Conservation (phyloP, 1,284 basidiomycete genomes). For the Ceratobasidium sp. region DNA sequence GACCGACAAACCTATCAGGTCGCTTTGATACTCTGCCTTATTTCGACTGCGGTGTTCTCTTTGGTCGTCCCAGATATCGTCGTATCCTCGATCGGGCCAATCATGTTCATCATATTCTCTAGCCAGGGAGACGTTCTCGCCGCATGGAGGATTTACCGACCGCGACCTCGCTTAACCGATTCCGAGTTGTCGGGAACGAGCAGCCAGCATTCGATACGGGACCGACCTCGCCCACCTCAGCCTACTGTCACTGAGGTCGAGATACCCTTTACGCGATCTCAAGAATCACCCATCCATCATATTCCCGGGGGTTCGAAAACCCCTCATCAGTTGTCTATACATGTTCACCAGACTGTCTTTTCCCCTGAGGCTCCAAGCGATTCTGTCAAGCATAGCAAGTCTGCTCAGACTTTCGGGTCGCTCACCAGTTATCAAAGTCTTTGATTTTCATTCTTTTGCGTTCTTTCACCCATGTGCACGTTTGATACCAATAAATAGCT, state of each 20-base stretch:
- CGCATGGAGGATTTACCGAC: slow-evolving; percentile 10
- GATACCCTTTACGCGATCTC: not conserved
- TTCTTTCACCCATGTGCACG: not conserved
- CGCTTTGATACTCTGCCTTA: slow-evolving; percentile 17
- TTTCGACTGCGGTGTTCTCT: slow-evolving; percentile 11
- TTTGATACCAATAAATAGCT: not conserved
- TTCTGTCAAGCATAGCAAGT: not conserved
- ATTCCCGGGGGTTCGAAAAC: not conserved
- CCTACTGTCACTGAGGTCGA: not conserved
- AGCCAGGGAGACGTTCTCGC: slow-evolving; percentile 30
- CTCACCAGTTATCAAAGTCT: not conserved
- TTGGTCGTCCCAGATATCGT: slow-evolving; percentile 32
- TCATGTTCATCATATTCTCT: slow-evolving; percentile 31
- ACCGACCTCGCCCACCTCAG: not conserved
- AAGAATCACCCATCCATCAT: not conserved
- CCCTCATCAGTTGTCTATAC: not conserved
- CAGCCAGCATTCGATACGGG: not conserved
- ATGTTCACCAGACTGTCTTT: not conserved
- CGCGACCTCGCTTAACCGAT: not conserved
- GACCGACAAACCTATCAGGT: not conserved
- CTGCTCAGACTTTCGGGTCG: not conserved
- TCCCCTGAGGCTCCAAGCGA: not conserved
- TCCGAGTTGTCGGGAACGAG: not conserved
- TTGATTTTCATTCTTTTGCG: not conserved
- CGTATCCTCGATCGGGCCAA: slow-evolving; percentile 15